A percentile compares a stretch with the other conserved stretches of the same genome.
These are phyloP conservation scores for Plectosphaerella plurivora DNA, from an alignment of 2,329 filamentous ascomycete genomes.

Conservation along the genomic window DNA sequence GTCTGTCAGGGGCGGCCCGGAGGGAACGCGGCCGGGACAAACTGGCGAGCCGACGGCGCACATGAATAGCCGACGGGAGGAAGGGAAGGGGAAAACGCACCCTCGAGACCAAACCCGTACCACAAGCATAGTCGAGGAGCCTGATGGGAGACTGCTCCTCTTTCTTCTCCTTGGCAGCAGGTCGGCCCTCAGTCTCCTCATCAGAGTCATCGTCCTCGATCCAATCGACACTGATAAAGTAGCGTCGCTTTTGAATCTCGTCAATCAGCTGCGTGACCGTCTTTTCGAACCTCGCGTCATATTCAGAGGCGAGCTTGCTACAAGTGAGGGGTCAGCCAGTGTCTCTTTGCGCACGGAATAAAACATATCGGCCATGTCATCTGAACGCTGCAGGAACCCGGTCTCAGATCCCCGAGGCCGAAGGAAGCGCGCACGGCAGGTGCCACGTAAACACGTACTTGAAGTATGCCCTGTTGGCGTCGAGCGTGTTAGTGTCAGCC, in stretches of 20 bases:
- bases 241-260: conserved; percentile 45
- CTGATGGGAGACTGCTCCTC: conserved; percentile 32
- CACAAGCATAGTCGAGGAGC: conserved; percentile 73
- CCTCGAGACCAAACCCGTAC: conserved; percentile 61
- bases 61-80: neutral
- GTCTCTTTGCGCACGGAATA: neutral
- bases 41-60: neutral
- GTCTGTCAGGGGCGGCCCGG: neutral
- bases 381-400: conserved; percentile 9
- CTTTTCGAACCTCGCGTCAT: conserved; percentile 53
- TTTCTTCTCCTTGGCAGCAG: conserved; percentile 1
- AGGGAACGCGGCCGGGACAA: neutral
- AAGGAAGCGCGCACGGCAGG: neutral
- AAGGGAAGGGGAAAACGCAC: conserved; percentile 32
- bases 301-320: conserved; percentile 48
- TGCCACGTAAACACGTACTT: conserved; percentile 9
- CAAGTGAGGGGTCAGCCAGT: neutral
- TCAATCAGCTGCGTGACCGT: conserved; percentile 48
- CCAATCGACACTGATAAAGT: conserved; percentile 61
- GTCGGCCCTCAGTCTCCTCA: conserved; percentile 21
- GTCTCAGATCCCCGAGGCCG: neutral
- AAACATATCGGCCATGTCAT: too few relatives aligned
- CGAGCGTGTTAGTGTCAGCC: conserved; percentile 9
- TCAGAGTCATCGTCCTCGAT: conserved; percentile 31
- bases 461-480: conserved; percentile 13